phyloP scores from a whole-genome alignment of 208 protist genomes.

The Trichomonas gallinae region DNA sequence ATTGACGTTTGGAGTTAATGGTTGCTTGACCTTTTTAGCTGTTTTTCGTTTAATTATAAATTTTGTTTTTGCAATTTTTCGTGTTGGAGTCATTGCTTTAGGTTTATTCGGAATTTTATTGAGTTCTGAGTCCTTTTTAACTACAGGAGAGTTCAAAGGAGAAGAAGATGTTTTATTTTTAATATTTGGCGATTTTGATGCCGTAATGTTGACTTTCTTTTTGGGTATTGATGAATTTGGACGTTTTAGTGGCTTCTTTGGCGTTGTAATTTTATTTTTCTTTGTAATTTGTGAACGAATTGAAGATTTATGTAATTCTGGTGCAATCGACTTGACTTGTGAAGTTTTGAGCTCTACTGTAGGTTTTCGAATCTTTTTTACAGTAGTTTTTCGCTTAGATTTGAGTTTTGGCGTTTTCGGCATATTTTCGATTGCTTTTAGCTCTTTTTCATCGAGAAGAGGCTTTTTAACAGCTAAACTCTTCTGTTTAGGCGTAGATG shows the following conservation, averaged over 20 bases:
- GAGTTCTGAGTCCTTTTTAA: neutral
- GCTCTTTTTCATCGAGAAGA: neutral
- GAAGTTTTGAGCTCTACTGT: neutral
- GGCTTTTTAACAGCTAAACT: neutral
- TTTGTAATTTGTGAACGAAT: neutral
- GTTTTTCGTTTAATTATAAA: neutral
- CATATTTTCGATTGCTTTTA: neutral
- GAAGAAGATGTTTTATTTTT: too few relatives aligned
- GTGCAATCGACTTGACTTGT: neutral
- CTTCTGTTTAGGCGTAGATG: neutral
- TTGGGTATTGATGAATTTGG: neutral
- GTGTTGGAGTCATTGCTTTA: neutral
- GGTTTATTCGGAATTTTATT: neutral
- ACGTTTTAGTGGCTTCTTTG: neutral
- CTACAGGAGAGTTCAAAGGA: too few relatives aligned
- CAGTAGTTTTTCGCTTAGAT: neutral
- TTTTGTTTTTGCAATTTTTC: neutral
- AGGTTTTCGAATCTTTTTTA: neutral
- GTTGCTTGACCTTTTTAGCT: too few relatives aligned
- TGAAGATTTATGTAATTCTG: neutral
- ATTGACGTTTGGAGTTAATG: too few relatives aligned
- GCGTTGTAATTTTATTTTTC: neutral
- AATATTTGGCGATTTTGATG: neutral
- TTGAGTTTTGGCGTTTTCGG: neutral
- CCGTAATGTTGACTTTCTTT: neutral